Evolutionary conservation across 2,329 filamentous ascomycete genomes (phyloP).

Genomic region (Triangularia setosa): DNA sequence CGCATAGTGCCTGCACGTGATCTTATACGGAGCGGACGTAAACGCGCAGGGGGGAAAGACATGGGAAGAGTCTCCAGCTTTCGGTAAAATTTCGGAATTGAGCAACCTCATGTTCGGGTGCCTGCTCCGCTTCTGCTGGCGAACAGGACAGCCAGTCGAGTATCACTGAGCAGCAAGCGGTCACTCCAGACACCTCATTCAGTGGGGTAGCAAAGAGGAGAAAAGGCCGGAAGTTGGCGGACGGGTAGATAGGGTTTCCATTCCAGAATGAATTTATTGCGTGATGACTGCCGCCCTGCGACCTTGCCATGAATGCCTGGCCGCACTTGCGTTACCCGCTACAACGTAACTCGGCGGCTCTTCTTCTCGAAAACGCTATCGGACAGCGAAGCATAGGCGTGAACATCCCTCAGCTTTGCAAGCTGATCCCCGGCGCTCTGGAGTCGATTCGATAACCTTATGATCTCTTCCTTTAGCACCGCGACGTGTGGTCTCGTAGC

Average conservation of each 20-base stretch:
- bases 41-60: no score
- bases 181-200: constrained; percentile 8
- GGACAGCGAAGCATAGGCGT: background rate
- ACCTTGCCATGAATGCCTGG: background rate
- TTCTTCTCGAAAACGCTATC: background rate
- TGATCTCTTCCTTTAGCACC: no score
- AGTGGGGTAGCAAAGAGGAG: constrained; percentile 6
- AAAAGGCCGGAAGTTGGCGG: background rate
- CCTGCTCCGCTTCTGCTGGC: background rate
- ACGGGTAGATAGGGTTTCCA: background rate
- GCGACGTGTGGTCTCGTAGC: no score
- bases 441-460: no score
- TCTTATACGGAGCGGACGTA: no score
- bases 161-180: constrained; percentile 9
- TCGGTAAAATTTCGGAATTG: no score
- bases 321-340: no score
- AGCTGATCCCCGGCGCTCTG: no score
- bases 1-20: no score
- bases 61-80: no score
- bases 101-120: no score
- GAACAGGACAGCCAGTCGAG: constrained; percentile 4
- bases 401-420: no score
- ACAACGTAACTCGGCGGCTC: background rate
- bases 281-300: constrained; percentile 6
- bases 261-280: constrained; percentile 3